Evolutionary conservation across 768 basidiomycete genomes (phyloP).

Genomic region (Hericium rajendrae): DNA sequence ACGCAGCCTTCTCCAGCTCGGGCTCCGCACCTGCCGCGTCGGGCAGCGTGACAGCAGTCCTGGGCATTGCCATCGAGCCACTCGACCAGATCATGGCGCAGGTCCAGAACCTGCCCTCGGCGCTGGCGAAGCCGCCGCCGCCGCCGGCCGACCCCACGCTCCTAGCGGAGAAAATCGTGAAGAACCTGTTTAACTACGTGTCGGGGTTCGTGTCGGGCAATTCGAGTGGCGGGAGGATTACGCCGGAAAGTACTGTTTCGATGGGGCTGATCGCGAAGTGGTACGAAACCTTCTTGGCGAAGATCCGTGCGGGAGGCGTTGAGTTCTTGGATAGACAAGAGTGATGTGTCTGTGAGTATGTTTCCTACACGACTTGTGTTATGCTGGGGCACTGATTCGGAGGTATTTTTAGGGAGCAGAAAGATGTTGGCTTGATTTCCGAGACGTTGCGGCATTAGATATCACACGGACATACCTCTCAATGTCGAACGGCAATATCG

Average conservation of each 20-base stretch:
- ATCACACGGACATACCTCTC: no score
- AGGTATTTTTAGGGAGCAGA: no score
- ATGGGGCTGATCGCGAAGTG: slow-evolving; percentile 56
- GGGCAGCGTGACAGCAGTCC: slow-evolving; percentile 53
- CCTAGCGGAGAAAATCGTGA: slow-evolving; percentile 61
- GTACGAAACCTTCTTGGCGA: slow-evolving; percentile 60
- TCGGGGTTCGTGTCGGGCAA: slow-evolving; percentile 42
- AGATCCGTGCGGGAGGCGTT: slow-evolving; percentile 47
- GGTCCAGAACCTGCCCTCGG: slow-evolving; percentile 35
- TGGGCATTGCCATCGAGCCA: slow-evolving; percentile 78
- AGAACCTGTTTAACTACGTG: slow-evolving; percentile 68
- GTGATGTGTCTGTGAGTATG: background rate
- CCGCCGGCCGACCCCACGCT: slow-evolving; percentile 34
- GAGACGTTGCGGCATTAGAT: no score
- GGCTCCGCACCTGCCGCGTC: slow-evolving; percentile 16
- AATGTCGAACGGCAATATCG: no score
- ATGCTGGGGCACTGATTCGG: no score
- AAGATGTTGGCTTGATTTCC: no score
- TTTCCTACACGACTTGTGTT: no score
- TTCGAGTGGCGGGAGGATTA: slow-evolving; percentile 29
- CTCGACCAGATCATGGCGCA: slow-evolving; percentile 51
- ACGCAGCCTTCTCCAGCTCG: slow-evolving; percentile 21
- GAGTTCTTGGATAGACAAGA: slow-evolving; percentile 47
- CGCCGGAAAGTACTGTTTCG: slow-evolving; percentile 46
- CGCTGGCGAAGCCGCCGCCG: slow-evolving; percentile 18